These are phyloP conservation scores for Tulasnella sp. DNA, from an alignment of 768 basidiomycete species.

Conservation along the genomic window DNA sequence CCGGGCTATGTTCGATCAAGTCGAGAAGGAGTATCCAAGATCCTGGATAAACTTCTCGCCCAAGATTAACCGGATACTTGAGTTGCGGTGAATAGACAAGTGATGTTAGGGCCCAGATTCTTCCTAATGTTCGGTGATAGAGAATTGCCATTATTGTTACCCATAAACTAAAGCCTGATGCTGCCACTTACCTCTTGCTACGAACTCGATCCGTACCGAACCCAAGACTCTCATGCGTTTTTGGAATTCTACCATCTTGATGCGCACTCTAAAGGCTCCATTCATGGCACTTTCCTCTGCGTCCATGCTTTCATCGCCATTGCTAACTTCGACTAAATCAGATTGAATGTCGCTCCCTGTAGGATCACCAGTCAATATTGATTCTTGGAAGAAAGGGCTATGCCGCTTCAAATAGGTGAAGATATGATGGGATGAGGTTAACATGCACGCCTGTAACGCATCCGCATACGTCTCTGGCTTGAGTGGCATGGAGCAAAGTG, in stretches of 20 bases:
- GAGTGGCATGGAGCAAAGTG: slow-evolving; percentile 42
- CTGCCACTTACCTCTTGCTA: slow-evolving; percentile 40
- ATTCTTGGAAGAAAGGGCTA: background rate
- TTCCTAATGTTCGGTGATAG: slow-evolving; percentile 27
- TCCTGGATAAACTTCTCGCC: background rate
- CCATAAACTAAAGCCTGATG: background rate
- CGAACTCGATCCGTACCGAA: slow-evolving; percentile 46
- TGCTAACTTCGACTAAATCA: slow-evolving; percentile 30
- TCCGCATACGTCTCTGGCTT: slow-evolving; percentile 39
- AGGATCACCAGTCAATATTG: background rate
- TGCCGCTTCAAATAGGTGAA: slow-evolving; percentile 45
- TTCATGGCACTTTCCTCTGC: slow-evolving; percentile 27
- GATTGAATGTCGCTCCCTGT: slow-evolving; percentile 45
- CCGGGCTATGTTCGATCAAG: slow-evolving; percentile 4
- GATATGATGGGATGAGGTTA: slow-evolving; percentile 45
- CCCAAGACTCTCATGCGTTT: slow-evolving; percentile 56
- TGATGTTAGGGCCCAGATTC: slow-evolving; percentile 46
- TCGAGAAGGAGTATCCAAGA: slow-evolving; percentile 11
- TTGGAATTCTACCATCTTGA: slow-evolving; percentile 35
- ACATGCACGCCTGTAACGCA: slow-evolving; percentile 51
- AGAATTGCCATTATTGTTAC: background rate
- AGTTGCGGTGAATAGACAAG: slow-evolving; percentile 17
- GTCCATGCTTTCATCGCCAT: slow-evolving; percentile 9
- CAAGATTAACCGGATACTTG: background rate
- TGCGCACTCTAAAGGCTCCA: slow-evolving; percentile 39